Conservation (phyloP, 2,329 filamentous ascomycete genomes). For the Penicillium occitanis region DNA sequence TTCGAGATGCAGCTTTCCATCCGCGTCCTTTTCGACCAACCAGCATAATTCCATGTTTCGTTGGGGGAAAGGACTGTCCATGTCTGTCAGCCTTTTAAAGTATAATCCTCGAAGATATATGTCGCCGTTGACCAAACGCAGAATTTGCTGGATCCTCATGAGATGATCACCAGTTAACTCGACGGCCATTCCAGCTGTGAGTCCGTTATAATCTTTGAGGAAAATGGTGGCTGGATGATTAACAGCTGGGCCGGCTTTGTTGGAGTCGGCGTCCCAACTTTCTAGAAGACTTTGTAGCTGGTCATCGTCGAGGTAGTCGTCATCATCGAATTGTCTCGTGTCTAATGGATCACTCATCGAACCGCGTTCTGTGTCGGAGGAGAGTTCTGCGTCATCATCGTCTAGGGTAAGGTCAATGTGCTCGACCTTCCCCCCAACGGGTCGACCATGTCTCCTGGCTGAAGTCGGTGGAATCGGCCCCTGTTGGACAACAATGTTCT, state of each 20-base stretch:
- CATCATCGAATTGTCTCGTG: conserved; percentile 20
- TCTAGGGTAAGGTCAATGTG: conserved; percentile 14
- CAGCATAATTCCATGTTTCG: conserved; percentile 49
- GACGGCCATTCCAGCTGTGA: conserved; percentile 33
- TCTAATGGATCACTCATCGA: not conserved
- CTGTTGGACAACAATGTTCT: not conserved
- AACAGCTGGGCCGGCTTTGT: not conserved
- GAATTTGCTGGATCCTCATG: conserved; percentile 42
- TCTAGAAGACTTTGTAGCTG: conserved; percentile 25
- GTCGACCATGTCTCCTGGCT: not conserved
- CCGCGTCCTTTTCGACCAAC: conserved; percentile 38
- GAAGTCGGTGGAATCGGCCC: not conserved
- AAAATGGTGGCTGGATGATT: not conserved
- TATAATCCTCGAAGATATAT: conserved; percentile 42
- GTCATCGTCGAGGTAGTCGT: conserved; percentile 32
- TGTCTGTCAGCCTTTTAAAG: conserved; percentile 34
- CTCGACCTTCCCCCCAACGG: not conserved
- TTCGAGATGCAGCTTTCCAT: conserved; percentile 16
- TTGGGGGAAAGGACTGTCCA: conserved; percentile 39
- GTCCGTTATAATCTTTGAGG: conserved; percentile 21
- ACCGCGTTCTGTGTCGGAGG: conserved; percentile 13
- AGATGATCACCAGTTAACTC: conserved; percentile 43
- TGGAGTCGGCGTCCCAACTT: conserved; percentile 24
- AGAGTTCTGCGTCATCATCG: not conserved
- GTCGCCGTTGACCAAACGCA: conserved; percentile 25